A percentile compares a stretch with the other conserved stretches of the same genome.
Conservation (phyloP, 805 yeast genomes). For the Lachancea thermotolerans region DNA sequence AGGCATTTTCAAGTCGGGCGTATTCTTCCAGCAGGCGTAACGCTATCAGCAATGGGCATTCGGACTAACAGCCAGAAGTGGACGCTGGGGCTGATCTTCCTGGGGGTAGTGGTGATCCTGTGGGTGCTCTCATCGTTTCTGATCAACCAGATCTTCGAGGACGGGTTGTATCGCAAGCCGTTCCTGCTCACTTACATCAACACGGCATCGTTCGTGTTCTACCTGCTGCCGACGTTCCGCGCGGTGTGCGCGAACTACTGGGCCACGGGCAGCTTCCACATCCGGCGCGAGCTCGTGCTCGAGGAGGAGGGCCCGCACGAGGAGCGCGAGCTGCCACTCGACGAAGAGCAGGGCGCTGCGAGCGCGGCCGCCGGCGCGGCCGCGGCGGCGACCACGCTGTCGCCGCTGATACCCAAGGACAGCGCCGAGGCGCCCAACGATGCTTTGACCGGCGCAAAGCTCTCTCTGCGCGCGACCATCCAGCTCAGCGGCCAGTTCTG, state of each 20-base stretch:
- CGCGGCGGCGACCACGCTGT: slow-evolving; percentile 1
- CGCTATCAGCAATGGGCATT: neutral
- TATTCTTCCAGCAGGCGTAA: neutral
- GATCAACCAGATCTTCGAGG: slow-evolving; percentile 69
- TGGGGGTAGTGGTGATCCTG: slow-evolving; percentile 67
- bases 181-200: slow-evolving; percentile 87
- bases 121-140: slow-evolving; percentile 92
- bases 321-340: slow-evolving; percentile 3
- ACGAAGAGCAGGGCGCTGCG: neutral
- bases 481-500: slow-evolving; percentile 74
- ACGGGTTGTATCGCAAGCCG: slow-evolving; percentile 73
- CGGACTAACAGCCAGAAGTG: slow-evolving; percentile 35
- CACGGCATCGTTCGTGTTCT: slow-evolving; percentile 76
- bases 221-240: slow-evolving; percentile 53
- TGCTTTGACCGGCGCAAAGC: slow-evolving; percentile 10
- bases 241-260: slow-evolving; percentile 25
- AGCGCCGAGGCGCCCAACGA: slow-evolving; percentile 1
- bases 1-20: neutral
- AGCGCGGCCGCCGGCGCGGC: neutral
- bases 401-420: slow-evolving; percentile 16
- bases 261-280: slow-evolving; percentile 24
- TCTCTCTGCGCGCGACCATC: slow-evolving; percentile 55
- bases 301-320: slow-evolving; percentile 26
- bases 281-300: slow-evolving; percentile 23
- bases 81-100: slow-evolving; percentile 70